These are phyloP conservation scores for Neonectria faginata DNA, from an alignment of 2,329 filamentous ascomycete genomes.

Conservation along the genomic window DNA sequence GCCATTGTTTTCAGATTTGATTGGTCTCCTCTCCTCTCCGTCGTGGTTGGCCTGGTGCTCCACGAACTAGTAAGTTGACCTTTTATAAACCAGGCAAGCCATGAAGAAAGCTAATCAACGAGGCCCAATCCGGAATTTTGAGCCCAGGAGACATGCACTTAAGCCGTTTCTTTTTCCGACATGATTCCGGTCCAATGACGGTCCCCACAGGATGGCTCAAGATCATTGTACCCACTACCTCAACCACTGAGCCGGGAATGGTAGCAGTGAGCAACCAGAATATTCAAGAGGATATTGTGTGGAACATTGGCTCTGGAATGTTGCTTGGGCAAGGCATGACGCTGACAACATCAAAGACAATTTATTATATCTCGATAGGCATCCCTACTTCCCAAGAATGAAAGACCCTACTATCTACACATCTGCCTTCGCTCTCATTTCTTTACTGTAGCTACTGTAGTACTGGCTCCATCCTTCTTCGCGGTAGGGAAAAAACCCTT, in stretches of 20 bases:
- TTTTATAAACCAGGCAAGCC: not conserved
- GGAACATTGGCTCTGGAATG: slow-evolving; percentile 9
- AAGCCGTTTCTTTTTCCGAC: slow-evolving; percentile 5
- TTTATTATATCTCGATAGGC: slow-evolving; percentile 17
- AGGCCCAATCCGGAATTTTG: slow-evolving; percentile 7
- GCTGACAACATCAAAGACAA: not conserved
- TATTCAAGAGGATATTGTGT: slow-evolving; percentile 5
- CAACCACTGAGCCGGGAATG: not conserved
- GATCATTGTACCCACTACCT: slow-evolving; percentile 7
- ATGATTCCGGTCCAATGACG: slow-evolving; percentile 4
- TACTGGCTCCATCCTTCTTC: not conserved
- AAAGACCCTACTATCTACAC: not conserved
- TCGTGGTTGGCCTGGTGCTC: not conserved
- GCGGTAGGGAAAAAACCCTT: not conserved
- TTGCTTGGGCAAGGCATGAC: slow-evolving; percentile 10
- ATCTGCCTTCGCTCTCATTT: not conserved
- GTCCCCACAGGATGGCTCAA: slow-evolving; percentile 2
- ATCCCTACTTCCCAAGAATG: not conserved
- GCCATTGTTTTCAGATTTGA: slow-evolving; percentile 15
- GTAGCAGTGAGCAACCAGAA: slow-evolving; percentile 1
- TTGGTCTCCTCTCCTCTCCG: not conserved
- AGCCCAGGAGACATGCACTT: slow-evolving; percentile 9
- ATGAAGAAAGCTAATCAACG: slow-evolving; percentile 6
- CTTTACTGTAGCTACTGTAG: not conserved
- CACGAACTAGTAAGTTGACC: slow-evolving; percentile 2